Conservation (phyloP, 441 rosid species). For the Brassica balearica region DNA sequence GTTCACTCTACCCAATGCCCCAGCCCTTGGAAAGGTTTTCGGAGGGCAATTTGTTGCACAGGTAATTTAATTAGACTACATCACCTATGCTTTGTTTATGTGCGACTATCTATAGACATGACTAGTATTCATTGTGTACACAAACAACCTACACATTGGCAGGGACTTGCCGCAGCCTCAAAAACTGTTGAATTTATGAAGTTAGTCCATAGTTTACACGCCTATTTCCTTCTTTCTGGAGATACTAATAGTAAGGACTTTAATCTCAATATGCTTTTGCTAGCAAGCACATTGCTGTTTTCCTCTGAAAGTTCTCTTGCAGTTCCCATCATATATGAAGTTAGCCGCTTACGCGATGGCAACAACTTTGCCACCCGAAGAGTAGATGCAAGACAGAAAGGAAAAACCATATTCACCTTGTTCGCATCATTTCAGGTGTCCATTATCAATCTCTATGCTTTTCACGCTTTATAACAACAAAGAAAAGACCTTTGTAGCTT, state of each 20-base stretch:
- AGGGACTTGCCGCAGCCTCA: constrained; percentile 96
- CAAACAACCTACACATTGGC: constrained; percentile 39
- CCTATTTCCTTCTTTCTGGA: constrained; percentile 86
- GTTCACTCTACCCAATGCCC: constrained; percentile 81
- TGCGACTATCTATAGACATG: constrained; percentile 19
- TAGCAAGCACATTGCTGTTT: background rate
- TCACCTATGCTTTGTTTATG: constrained; percentile 12
- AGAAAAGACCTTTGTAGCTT: background rate
- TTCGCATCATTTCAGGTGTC: constrained; percentile 87
- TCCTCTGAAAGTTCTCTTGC: constrained; percentile 32
- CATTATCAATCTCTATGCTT: background rate
- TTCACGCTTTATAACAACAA: background rate
- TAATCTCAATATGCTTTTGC: background rate
- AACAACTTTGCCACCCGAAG: constrained; percentile 81
- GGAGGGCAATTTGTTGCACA: constrained; percentile 97
- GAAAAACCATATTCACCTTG: constrained; percentile 71
- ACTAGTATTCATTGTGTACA: constrained; percentile 14
- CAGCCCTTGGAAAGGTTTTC: constrained; percentile 81
- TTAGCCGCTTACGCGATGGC: constrained; percentile 80
- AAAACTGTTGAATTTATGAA: constrained; percentile 86
- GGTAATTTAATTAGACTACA: constrained; percentile 48
- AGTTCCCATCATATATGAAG: constrained; percentile 85
- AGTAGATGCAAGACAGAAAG: constrained; percentile 90
- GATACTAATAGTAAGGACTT: constrained; percentile 73
- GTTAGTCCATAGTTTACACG: constrained; percentile 83